Evolutionary conservation across 805 yeast genomes (phyloP), one percentile per base, ranked within the genome.

Genomic region (Kodamaea jinghongensis): DNA sequence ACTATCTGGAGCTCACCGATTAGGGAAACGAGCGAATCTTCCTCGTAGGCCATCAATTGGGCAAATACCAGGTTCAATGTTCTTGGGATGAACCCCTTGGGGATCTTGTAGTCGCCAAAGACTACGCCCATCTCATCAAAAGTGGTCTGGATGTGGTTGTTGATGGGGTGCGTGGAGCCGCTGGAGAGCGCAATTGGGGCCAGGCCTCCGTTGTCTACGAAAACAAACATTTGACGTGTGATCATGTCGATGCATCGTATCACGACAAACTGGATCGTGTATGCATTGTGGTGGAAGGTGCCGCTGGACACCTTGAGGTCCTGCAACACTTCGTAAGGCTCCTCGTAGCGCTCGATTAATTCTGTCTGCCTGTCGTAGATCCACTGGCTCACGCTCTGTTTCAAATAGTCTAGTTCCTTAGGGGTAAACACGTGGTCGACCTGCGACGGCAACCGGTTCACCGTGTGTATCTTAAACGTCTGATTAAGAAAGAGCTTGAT

Each of bases 401-500:
- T 31, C 4, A 47, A 15, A 16, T 37, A 42, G 28, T 17, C 15
- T 12, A 37, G 16, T 25, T 47, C 46, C 4, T 26, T 34, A 10
- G 14, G 12, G 4, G 26, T 2, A 31, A 41, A 16, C 33, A 26
- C 27, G 11, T 12, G 10, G 36, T 32, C 34, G 4, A 29, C 12
- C 14, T 15, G 10, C 9, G 35, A 26, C 9, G 44, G 17, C 9
- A 31, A 17, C 25, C 39, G 42, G 42, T 47, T 43, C 36, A 38
- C 33, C 28, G 43, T 45, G 36, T 38, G 35, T 9, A 47, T 28
- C 44, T 42, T 42, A 41, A 44, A 47, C 22, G 47, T 42, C 28
- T 45, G 48, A 42, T 47, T 43, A 31, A 42, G 30, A 25, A 47
- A 44, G 31, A 47, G 36, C 17, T 45, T 38, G 22, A 28, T 34